Base-by-base conservation (phyloP, 805 yeast species). In the Metschnikowia shivogae region DNA sequence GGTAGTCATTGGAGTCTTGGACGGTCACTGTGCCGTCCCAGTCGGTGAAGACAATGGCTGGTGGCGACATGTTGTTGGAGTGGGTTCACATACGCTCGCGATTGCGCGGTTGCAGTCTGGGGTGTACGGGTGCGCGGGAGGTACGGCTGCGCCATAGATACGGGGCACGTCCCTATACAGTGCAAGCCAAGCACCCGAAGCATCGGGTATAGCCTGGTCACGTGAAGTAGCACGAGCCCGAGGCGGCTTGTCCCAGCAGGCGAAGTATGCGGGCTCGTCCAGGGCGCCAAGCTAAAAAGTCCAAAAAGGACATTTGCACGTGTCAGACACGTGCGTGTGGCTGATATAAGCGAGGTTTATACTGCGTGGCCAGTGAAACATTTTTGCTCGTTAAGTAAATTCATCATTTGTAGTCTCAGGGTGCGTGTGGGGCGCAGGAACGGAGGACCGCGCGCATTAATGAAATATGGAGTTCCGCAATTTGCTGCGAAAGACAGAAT, bases 1-100 rank as follows among this genome's bases (percentile, higher is more conserved):
- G 70, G 63, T 74, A 86, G 65, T 93, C 98, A 64, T 93, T 93
- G 48, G 96, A 86, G 64, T 93, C 99, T 64, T 92, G 95, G 48
- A 86, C 70, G 10, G 99, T 93, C 52, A 93, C 93, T 2, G 99
- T 93, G 26, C 99, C 99, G 63, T 93, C 99, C 81, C 95, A 93
- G 65, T 93, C 99, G 35, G 97, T 86, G 73, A 93, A 93, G 35
- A 93, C 85, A 58, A 93, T 89, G 38, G 95, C 92, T 40, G 66
- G 67, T 24, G 65, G 62, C 36, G 64, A 20, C 58, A 54, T 50
- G 27, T 42, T 35, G 47, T 41, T 51, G 33, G 30, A 33, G 12
- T 24, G 19, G 27, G 13, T 39, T 22, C 19, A 20, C 82, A 82
- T 82, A 81, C 78, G 77, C 82, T 78, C 82, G 83, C 82, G 82